Percentiles rank a stretch among this genome's conserved stretches.
These are phyloP conservation scores for Bassia scoparia DNA, from an alignment of 148 eudicot genomes.

Conservation along the genomic window DNA sequence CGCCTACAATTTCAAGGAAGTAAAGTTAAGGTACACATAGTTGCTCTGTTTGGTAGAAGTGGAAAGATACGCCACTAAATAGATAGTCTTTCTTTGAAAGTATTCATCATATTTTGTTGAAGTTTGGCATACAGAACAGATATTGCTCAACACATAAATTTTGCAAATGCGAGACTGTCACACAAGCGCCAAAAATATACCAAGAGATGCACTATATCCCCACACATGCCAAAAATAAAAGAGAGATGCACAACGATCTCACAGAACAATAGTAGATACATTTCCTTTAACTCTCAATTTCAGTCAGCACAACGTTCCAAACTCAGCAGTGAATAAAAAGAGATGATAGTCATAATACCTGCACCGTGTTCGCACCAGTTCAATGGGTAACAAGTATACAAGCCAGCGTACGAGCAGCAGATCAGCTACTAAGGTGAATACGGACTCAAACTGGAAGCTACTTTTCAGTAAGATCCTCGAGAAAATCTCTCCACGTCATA, in stretches of 20 bases:
- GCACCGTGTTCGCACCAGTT: conserved; percentile 96
- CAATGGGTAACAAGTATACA: conserved; percentile 86
- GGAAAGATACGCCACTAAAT: not conserved
- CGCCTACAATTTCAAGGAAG: conserved; percentile 44
- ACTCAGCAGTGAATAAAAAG: not conserved
- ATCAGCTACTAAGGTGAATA: conserved; percentile 80
- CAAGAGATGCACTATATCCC: too few species aligned
- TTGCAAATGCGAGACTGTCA: not conserved
- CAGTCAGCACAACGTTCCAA: not conserved
- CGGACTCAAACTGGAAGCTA: conserved; percentile 51
- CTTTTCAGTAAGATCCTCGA: conserved; percentile 48
- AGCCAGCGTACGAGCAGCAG: conserved; percentile 74
- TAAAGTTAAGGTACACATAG: not conserved
- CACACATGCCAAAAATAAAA: too few species aligned
- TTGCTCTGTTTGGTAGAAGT: too few species aligned
- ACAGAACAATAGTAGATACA: not conserved
- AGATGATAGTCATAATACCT: conserved; percentile 42
- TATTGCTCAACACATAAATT: not conserved
- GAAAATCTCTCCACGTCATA: conserved; percentile 64
- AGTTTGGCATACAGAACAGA: not conserved
- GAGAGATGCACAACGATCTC: not conserved
- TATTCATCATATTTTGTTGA: not conserved
- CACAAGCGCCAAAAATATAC: too few species aligned
- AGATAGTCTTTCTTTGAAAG: not conserved
- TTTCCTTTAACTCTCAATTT: not conserved